phyloP scores from a whole-genome alignment of 108 stramenopile species.

The Epipyxis sp. region DNA sequence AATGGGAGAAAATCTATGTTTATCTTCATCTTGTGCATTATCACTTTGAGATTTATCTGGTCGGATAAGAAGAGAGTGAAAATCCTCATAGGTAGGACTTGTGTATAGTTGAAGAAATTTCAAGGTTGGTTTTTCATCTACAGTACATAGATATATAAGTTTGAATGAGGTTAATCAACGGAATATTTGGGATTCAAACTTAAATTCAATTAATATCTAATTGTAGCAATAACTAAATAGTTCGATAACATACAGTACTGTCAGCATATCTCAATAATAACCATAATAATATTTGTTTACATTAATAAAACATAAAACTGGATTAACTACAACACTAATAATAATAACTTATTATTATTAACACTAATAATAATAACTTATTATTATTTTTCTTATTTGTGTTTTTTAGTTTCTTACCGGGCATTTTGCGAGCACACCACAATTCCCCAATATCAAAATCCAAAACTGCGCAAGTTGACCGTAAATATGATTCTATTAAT shows the following conservation, averaged over 20 bases:
- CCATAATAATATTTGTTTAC: too few relatives aligned
- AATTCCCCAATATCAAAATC: constrained; percentile 94
- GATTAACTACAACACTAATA: not conserved
- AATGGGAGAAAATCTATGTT: constrained; percentile 61
- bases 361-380: too few relatives aligned
- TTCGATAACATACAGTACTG: too few relatives aligned
- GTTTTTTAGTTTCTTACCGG: too few relatives aligned
- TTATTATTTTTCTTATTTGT: too few relatives aligned
- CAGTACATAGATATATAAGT: not conserved
- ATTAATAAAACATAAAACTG: too few relatives aligned
- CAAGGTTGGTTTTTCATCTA: constrained; percentile 31
- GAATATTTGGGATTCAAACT: too few relatives aligned
- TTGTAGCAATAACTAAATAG: too few relatives aligned
- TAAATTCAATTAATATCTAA: too few relatives aligned
- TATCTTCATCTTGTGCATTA: constrained; percentile 46
- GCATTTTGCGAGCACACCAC: constrained; percentile 72
- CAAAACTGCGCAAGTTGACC: constrained; percentile 83
- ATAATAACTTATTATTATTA: not conserved
- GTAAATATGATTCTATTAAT: constrained; percentile 77
- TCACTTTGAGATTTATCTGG: constrained; percentile 37
- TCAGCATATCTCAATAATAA: too few relatives aligned
- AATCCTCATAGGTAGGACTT: constrained; percentile 75
- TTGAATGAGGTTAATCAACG: not conserved
- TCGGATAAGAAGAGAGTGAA: constrained; percentile 68
- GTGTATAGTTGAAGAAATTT: constrained; percentile 90